Evolutionary conservation across 2,329 filamentous ascomycete species (phyloP).

Genomic region (Arthroderma sp.): DNA sequence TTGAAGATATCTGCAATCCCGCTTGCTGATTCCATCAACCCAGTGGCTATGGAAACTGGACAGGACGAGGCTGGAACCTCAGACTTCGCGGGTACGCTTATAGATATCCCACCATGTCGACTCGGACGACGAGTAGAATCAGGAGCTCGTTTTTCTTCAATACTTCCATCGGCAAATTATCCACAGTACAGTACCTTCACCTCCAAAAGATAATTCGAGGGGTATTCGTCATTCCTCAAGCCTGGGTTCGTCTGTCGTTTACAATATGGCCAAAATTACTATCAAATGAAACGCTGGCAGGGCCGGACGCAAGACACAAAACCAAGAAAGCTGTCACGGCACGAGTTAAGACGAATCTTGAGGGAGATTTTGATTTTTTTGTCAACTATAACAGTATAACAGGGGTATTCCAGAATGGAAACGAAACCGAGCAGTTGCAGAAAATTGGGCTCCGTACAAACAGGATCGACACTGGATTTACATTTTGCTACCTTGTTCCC

Average conservation of each 20-base stretch:
- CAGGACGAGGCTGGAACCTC: conserved; percentile 61
- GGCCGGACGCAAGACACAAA: conserved; percentile 37
- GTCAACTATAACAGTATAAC: conserved; percentile 48
- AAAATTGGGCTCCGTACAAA: conserved; percentile 55
- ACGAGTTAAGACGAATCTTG: conserved; percentile 50
- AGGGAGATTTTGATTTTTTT: conserved; percentile 65
- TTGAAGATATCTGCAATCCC: not conserved
- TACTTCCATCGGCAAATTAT: conserved; percentile 43
- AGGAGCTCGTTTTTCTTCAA: conserved; percentile 58
- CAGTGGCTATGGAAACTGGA: conserved; percentile 56
- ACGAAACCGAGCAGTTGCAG: conserved; percentile 52
- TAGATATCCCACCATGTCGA: conserved; percentile 57
- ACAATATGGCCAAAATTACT: conserved; percentile 23
- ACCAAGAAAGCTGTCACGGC: conserved; percentile 52
- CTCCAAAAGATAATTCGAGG: conserved; percentile 59
- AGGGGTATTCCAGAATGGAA: conserved; percentile 45
- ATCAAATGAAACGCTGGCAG: conserved; percentile 49
- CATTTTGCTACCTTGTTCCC: conserved; percentile 57
- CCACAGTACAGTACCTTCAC: conserved; percentile 45
- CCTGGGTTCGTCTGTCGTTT: conserved; percentile 3
- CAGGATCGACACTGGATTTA: conserved; percentile 53
- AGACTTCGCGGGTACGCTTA: conserved; percentile 70
- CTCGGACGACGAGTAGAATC: conserved; percentile 52
- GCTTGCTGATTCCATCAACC: conserved; percentile 1
- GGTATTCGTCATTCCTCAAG: conserved; percentile 65